Evolutionary conservation across 2,329 filamentous ascomycete species (phyloP).

Genomic region (Colletotrichum sp.): DNA sequence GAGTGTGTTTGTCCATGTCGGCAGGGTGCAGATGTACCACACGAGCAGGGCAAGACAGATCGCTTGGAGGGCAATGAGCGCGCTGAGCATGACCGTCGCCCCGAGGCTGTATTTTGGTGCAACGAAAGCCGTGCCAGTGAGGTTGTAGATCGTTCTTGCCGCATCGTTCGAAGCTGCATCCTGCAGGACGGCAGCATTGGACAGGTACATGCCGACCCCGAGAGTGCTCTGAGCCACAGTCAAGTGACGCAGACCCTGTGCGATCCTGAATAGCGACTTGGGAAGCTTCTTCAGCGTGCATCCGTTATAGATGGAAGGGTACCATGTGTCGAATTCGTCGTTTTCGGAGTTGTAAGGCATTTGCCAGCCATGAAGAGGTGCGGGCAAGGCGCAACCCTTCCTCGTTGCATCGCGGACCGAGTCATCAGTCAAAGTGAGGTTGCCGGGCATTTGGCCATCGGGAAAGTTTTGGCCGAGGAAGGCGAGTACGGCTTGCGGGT

Average conservation of each 20-base stretch:
- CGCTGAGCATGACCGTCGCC: not conserved
- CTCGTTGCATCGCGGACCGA: not conserved
- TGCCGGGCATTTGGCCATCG: not conserved
- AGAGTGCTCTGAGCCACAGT: slow-evolving; percentile 16
- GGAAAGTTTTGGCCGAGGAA: slow-evolving; percentile 7
- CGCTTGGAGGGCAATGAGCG: slow-evolving; percentile 9
- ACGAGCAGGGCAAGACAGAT: slow-evolving; percentile 5
- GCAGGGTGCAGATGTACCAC: slow-evolving; percentile 17
- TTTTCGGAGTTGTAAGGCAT: slow-evolving; percentile 14
- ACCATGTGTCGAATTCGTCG: slow-evolving; percentile 14
- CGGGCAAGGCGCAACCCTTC: not conserved
- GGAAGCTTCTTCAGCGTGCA: slow-evolving; percentile 11
- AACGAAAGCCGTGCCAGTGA: not conserved
- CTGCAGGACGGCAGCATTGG: slow-evolving; percentile 9
- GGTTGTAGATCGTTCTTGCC: slow-evolving; percentile 16
- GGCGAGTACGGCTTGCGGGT: not conserved
- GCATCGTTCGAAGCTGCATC: slow-evolving; percentile 14
- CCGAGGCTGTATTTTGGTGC: not conserved
- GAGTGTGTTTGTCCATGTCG: slow-evolving; percentile 18
- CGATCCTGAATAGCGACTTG: slow-evolving; percentile 6
- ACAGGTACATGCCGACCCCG: slow-evolving; percentile 18
- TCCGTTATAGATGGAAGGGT: slow-evolving; percentile 4
- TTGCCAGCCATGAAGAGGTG: slow-evolving; percentile 10
- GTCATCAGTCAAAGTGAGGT: not conserved
- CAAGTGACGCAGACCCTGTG: slow-evolving; percentile 1